Percentiles rank a stretch among this genome's conserved stretches.
Evolutionary conservation across 2,329 filamentous ascomycete species (phyloP).

Genomic region (Fusarium protoensiforme): DNA sequence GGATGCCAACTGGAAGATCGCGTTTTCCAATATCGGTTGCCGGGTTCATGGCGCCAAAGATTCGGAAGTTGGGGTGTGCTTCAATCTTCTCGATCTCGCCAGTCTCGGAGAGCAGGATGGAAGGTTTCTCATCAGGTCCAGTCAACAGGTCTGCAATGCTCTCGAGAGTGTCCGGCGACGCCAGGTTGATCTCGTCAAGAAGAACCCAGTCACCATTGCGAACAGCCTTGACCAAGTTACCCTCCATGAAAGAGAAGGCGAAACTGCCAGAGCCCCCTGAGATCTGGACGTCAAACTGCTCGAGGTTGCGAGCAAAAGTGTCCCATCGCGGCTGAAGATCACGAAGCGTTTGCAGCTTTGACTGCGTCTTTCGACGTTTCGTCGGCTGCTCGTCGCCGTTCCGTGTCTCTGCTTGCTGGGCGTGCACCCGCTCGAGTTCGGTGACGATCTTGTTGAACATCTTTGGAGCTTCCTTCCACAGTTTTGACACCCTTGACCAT

Average conservation of each 20-base stretch:
- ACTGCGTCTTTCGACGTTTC: conserved; percentile 75
- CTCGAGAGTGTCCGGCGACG: conserved; percentile 93
- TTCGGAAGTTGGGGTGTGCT: conserved; percentile 91
- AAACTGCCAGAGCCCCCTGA: conserved; percentile 79
- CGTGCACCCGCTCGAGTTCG: conserved; percentile 60
- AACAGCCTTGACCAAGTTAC: conserved; percentile 95
- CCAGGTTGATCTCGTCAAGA: conserved; percentile 96
- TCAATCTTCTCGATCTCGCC: conserved; percentile 91
- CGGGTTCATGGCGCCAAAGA: conserved; percentile 99
- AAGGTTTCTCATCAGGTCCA: conserved; percentile 77
- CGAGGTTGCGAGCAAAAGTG: conserved; percentile 77
- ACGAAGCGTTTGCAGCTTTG: conserved; percentile 72
- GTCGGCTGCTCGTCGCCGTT: conserved; percentile 65
- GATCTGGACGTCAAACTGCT: conserved; percentile 84
- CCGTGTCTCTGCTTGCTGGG: conserved; percentile 49
- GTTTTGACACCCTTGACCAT: conserved; percentile 85
- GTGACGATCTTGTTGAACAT: conserved; percentile 82
- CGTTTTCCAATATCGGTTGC: conserved; percentile 97
- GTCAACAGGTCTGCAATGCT: conserved; percentile 90
- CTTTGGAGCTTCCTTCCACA: conserved; percentile 90
- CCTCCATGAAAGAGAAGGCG: conserved; percentile 95
- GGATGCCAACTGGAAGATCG: conserved; percentile 87
- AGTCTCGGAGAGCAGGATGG: conserved; percentile 90
- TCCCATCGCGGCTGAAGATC: conserved; percentile 79
- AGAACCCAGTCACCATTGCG: conserved; percentile 97